phyloP scores from a whole-genome alignment of 2,329 filamentous ascomycete genomes.

The Herpotrichia juniperi region DNA sequence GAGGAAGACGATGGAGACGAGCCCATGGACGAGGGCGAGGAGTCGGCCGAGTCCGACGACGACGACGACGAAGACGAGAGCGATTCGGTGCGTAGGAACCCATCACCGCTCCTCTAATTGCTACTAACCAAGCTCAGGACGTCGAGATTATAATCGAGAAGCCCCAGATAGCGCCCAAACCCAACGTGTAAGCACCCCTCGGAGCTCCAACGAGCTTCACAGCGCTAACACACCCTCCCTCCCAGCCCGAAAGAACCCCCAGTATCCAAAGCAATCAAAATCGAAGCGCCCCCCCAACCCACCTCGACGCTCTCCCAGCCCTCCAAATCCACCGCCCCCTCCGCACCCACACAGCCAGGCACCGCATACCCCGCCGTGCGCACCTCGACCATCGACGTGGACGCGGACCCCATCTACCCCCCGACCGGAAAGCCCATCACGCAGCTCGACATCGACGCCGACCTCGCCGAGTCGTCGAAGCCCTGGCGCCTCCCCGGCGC shows the following conservation, averaged over 20 bases:
- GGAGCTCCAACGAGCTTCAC: constrained; percentile 1
- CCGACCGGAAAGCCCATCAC: constrained; percentile 75
- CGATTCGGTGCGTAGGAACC: constrained; percentile 46
- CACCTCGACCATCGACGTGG: constrained; percentile 84
- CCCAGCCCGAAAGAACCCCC: constrained; percentile 25
- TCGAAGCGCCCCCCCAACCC: constrained; percentile 37
- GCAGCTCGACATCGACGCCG: constrained; percentile 58
- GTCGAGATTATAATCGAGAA: constrained; percentile 60
- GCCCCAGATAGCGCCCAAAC: constrained; percentile 48
- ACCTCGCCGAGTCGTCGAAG: constrained; percentile 74
- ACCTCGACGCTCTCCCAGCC: constrained; percentile 25
- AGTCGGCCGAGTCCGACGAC: constrained; percentile 53
- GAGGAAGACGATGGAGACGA: constrained; percentile 48
- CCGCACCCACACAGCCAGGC: constrained; percentile 26
- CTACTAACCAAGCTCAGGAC: constrained; percentile 48
- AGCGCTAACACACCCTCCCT: constrained; percentile 25
- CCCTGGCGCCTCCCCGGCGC: constrained; percentile 95
- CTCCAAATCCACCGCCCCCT: constrained; percentile 13
- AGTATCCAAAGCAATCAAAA: constrained; percentile 45
- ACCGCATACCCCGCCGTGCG: constrained; percentile 65
- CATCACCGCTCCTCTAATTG: constrained; percentile 14
- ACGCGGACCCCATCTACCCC: constrained; percentile 80
- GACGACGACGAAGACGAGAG: constrained; percentile 53
- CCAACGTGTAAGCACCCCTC: constrained; percentile 29
- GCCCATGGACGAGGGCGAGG: constrained; percentile 52